phyloP scores from a whole-genome alignment of 1,139 yeast species.

The Diutina neorugosa region DNA sequence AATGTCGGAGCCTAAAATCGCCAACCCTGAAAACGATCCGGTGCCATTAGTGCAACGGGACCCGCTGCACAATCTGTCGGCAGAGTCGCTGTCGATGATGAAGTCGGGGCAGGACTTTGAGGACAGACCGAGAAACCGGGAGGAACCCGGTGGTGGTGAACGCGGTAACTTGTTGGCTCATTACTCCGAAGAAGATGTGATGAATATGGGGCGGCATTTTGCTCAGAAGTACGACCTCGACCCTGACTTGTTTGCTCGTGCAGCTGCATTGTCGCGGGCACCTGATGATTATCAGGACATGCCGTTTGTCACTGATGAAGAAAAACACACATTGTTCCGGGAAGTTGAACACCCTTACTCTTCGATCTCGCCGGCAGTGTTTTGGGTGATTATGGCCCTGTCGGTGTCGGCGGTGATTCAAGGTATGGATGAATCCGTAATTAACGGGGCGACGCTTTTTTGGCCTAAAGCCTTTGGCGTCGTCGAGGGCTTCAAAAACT shows the following conservation, averaged over 20 bases:
- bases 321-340: slow-evolving; percentile 41
- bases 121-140: not conserved
- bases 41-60: not conserved
- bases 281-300: slow-evolving; percentile 51
- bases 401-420: slow-evolving; percentile 88
- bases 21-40: not conserved
- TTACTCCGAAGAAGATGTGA: slow-evolving; percentile 52
- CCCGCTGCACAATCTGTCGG: not conserved
- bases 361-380: slow-evolving; percentile 63
- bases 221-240: slow-evolving; percentile 53
- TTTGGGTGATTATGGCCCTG: slow-evolving; percentile 56
- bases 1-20: not conserved
- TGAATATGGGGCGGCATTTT: slow-evolving; percentile 60
- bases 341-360: slow-evolving; percentile 54
- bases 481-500: slow-evolving; percentile 20
- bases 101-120: not conserved
- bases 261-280: slow-evolving; percentile 64
- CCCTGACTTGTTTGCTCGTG: slow-evolving; percentile 53
- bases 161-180: slow-evolving; percentile 49
- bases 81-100: not conserved
- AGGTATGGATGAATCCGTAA: slow-evolving; percentile 87
- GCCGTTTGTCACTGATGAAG: slow-evolving; percentile 45
- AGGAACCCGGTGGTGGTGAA: slow-evolving; percentile 10
- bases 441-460: slow-evolving; percentile 71
- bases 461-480: slow-evolving; percentile 49